These are phyloP conservation scores for Colletotrichum gloeosporioides DNA, from an alignment of 2,329 filamentous ascomycete genomes.

Conservation along the genomic window DNA sequence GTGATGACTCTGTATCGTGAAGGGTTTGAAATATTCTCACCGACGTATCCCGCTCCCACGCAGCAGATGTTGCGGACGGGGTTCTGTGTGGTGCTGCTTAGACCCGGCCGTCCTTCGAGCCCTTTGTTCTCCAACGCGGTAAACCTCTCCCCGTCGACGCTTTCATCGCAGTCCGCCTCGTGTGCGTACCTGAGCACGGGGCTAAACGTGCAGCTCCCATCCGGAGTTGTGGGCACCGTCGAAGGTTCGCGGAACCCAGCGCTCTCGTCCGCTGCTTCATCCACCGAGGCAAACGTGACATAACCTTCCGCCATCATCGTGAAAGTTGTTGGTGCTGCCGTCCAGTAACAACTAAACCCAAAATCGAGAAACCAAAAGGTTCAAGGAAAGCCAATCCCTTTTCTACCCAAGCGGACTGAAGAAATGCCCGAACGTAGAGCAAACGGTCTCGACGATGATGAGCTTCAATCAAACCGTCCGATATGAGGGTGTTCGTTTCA, in stretches of 20 bases:
- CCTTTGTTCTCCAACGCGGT: neutral
- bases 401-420: neutral
- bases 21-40: conserved; percentile 48
- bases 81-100: neutral
- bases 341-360: neutral
- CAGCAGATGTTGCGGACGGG: conserved; percentile 69
- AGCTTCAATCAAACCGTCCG: conserved; percentile 11
- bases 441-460: neutral
- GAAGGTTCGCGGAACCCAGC: conserved; percentile 27
- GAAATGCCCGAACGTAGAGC: neutral
- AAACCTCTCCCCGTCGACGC: conserved; percentile 21
- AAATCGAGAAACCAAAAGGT: neutral
- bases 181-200: conserved; percentile 38
- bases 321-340: neutral
- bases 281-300: neutral
- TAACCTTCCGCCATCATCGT: neutral
- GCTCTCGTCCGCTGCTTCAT: neutral
- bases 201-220: conserved; percentile 47
- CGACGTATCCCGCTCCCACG: conserved; percentile 78
- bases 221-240: conserved; percentile 50
- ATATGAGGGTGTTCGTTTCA: conserved; percentile 16
- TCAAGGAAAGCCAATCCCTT: neutral
- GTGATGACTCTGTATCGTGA: neutral
- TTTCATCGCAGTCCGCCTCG: neutral
- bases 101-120: neutral